Evolutionary conservation across 1,139 yeast species (phyloP).

Genomic region (Geotrichum australiense): DNA sequence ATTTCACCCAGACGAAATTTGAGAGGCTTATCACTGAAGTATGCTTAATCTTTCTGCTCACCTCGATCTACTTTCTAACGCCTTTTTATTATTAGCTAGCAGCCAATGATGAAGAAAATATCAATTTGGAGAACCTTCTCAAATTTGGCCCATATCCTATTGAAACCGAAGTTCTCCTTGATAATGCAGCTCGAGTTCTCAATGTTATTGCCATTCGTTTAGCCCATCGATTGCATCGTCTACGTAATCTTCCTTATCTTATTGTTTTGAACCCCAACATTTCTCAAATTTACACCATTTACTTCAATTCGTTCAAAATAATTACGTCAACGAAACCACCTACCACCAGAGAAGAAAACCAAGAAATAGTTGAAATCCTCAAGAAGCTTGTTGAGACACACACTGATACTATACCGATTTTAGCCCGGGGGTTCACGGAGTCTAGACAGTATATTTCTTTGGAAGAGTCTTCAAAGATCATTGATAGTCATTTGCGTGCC

Average conservation of each 20-base stretch:
- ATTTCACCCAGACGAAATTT: neutral
- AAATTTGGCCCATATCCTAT: conserved; percentile 26
- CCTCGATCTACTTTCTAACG: neutral
- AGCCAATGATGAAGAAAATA: conserved; percentile 10
- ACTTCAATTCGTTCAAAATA: conserved; percentile 62
- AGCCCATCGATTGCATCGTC: conserved; percentile 59
- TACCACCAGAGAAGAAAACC: conserved; percentile 48
- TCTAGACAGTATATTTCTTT: conserved; percentile 49
- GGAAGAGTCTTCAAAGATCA: conserved; percentile 49
- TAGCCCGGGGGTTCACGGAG: conserved; percentile 80
- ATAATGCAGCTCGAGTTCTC: conserved; percentile 38
- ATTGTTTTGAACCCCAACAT: conserved; percentile 85
- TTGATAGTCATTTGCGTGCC: conserved; percentile 74
- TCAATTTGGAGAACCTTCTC: conserved; percentile 25
- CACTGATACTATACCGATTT: conserved; percentile 70
- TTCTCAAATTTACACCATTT: conserved; percentile 68
- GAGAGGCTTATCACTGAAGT: conserved; percentile 16
- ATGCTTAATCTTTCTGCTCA: neutral
- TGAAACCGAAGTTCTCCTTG: conserved; percentile 30
- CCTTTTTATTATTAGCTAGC: conserved; percentile 5
- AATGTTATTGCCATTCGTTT: conserved; percentile 25
- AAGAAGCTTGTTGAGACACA: conserved; percentile 63
- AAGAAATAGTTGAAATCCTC: conserved; percentile 45
- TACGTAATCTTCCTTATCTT: conserved; percentile 71
- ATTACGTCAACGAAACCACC: conserved; percentile 43